Evolutionary conservation across 139 green algal genomes (phyloP).

Genomic region (Pleodorina starrii): DNA sequence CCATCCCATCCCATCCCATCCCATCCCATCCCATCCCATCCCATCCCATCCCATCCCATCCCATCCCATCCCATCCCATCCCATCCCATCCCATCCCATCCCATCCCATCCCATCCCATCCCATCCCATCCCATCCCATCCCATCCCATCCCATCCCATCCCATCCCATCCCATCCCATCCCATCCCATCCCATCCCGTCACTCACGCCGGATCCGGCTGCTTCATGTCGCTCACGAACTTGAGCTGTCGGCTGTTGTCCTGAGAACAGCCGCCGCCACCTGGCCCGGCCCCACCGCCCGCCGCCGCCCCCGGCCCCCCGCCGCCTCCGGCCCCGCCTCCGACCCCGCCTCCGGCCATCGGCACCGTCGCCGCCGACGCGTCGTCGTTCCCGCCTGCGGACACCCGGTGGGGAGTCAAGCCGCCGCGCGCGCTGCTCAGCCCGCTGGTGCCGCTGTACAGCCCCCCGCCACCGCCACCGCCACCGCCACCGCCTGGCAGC

Average conservation of each 20-base stretch:
- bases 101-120: no score
- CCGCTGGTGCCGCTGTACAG: constrained; percentile 9
- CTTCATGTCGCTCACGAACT: neutral
- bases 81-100: no score
- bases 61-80: no score
- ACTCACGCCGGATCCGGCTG: constrained; percentile 14
- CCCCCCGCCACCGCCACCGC: neutral
- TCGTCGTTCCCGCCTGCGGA: neutral
- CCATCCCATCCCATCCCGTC: no score
- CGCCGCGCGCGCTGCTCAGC: neutral
- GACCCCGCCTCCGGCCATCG: neutral
- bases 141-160: no score
- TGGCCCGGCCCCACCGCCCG: neutral
- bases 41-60: no score
- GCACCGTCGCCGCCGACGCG: neutral
- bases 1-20: no score
- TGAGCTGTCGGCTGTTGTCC: constrained; percentile 33
- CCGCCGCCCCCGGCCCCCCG: neutral
- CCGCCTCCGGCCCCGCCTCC: neutral
- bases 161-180: no score
- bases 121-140: no score
- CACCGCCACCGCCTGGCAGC: neutral
- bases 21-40: no score
- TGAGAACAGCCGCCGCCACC: neutral
- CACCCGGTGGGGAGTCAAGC: neutral